Conservation (phyloP, 257 asterid genomes). For the Solanum corneliomulleri region DNA sequence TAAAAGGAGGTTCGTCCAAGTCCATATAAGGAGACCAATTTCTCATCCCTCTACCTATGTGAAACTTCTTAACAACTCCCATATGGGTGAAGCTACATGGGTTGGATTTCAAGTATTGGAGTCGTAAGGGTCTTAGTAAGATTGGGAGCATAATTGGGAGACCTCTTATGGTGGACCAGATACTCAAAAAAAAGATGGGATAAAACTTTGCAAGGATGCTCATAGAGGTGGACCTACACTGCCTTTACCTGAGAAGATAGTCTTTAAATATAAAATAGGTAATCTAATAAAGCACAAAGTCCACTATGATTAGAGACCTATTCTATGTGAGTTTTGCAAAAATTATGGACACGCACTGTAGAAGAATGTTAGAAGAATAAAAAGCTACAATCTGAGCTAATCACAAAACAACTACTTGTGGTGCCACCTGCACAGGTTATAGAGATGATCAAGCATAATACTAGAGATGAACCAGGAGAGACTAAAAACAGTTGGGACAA, state of each 20-base stretch:
- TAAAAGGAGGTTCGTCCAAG: no score
- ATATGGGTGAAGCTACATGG: background rate
- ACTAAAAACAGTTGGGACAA: background rate
- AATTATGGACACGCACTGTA: background rate
- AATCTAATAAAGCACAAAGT: background rate
- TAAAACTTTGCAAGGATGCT: background rate
- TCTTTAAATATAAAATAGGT: background rate
- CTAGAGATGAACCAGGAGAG: background rate
- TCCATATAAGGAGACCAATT: no score
- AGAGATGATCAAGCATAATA: background rate
- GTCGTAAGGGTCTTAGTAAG: background rate
- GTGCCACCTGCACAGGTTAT: background rate
- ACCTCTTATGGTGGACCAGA: background rate
- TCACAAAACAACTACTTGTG: background rate
- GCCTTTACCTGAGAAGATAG: background rate
- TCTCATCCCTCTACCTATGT: no score
- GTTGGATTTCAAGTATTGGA: background rate
- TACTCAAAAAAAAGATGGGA: background rate
- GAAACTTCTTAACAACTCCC: no score
- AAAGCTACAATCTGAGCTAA: background rate
- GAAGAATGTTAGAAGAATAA: background rate
- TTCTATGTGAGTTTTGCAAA: background rate
- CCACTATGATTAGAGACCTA: background rate
- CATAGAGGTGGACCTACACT: background rate
- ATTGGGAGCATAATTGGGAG: background rate